A percentile compares a stretch with the other conserved stretches of the same genome.
Conservation (phyloP, 2,329 filamentous ascomycete species). For the Fusarium pseudograminearum region DNA sequence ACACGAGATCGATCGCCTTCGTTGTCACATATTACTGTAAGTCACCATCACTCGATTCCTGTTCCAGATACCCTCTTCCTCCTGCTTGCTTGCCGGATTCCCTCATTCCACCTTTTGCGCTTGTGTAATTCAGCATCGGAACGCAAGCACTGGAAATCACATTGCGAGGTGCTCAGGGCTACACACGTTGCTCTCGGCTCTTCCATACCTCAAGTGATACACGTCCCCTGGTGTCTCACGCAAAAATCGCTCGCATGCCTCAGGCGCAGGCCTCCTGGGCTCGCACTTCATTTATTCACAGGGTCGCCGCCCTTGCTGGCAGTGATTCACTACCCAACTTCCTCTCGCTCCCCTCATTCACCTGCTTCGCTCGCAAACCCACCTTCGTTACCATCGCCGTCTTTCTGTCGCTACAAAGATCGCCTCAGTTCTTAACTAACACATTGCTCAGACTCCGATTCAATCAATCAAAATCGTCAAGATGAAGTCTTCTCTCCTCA, state of each 20-base stretch:
- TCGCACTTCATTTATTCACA: slow-evolving; percentile 28
- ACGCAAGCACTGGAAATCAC: slow-evolving; percentile 25
- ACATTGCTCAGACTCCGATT: slow-evolving; percentile 23
- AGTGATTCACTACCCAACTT: slow-evolving; percentile 32
- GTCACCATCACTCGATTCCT: slow-evolving; percentile 5
- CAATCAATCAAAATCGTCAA: slow-evolving; percentile 51
- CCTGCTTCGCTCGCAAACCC: slow-evolving; percentile 10
- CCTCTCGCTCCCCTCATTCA: slow-evolving; percentile 9
- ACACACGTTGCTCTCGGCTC: slow-evolving; percentile 35
- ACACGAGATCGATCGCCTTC: slow-evolving; percentile 40
- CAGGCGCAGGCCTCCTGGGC: slow-evolving; percentile 20
- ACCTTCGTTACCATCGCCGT: slow-evolving; percentile 18
- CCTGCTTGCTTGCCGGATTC: not conserved
- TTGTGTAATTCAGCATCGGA: slow-evolving; percentile 16
- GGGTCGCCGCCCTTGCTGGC: slow-evolving; percentile 12
- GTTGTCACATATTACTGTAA: slow-evolving; percentile 42
- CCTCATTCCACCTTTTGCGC: slow-evolving; percentile 19
- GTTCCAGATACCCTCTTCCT: not conserved
- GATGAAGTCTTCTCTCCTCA: slow-evolving; percentile 64
- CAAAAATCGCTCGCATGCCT: slow-evolving; percentile 45
- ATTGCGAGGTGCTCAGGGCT: slow-evolving; percentile 32
- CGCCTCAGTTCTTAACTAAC: slow-evolving; percentile 21
- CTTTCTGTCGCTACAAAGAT: slow-evolving; percentile 20
- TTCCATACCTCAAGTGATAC: slow-evolving; percentile 42
- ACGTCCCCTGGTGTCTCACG: slow-evolving; percentile 49